Evolutionary conservation across 768 basidiomycete genomes (phyloP), one percentile per base, ranked within the genome.

Genomic region (Russula virescens): DNA sequence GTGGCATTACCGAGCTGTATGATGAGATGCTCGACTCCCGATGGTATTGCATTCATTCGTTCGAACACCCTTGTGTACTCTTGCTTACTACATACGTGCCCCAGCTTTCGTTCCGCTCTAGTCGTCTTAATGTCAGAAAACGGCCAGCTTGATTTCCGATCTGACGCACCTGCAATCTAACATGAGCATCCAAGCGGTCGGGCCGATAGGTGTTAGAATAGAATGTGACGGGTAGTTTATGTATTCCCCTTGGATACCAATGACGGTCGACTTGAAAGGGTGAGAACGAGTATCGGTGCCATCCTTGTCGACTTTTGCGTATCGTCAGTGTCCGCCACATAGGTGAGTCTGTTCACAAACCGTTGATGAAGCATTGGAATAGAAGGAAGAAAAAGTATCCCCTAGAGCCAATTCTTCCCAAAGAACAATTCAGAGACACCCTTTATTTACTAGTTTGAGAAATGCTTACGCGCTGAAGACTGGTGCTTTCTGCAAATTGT

Each of bases 301-400:
- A 70, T 98, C 96, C 21, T 89, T 58, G 1, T 82, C 83, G 62
- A 85, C 90, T 87, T 62, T 58, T 21, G 34, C 52, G 7, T 9
- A n/a, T 38, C n/a, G 16, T 63, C 34, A 58, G 51, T 25, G 16
- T 63, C 34, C 53, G 51, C 16, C 25, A 71, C 35, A 26, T 31
- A 26, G 31, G 13, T 35, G 28, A 58, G 14, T 13, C 57, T 23
- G 46, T 65, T 48, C 18, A 55, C 81, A 57, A 68, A 89, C 90
- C 83, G 65, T 88, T 87, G 68, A 89, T 84, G 73, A 95, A 95
- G 68, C 90, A 91, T 68, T 99, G 96, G 79, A 99, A 98, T 1
- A 99, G 79, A 23, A 96, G 78, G 76, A 86, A 99, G 78, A 86
- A 95, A 73, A 95, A 95, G 75, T 94, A 97, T 23, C 87, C 92